These are phyloP conservation scores for Pseudevernia furfuracea DNA, from an alignment of 495 filamentous ascomycete species.

Conservation along the genomic window DNA sequence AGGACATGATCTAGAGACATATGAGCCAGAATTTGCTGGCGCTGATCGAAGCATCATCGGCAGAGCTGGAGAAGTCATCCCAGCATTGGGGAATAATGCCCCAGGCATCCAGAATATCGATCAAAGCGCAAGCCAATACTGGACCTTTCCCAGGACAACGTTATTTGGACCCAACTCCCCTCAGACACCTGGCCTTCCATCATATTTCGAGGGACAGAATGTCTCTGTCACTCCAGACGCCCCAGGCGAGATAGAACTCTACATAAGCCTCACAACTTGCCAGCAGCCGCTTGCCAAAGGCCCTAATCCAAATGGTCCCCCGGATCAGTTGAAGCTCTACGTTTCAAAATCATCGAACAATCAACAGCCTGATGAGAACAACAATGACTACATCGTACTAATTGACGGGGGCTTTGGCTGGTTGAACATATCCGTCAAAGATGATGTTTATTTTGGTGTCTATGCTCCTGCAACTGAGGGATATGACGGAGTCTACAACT, in stretches of 20 bases:
- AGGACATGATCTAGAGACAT: conserved; percentile 22
- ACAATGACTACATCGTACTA: conserved; percentile 33
- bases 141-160: conserved; percentile 42
- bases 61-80: conserved; percentile 43
- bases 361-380: conserved; percentile 56
- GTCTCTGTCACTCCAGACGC: background rate
- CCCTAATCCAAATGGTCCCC: conserved; percentile 22
- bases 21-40: conserved; percentile 52
- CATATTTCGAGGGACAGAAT: conserved; percentile 22
- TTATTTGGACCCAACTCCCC: conserved; percentile 34
- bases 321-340: conserved; percentile 71
- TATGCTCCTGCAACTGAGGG: conserved; percentile 53
- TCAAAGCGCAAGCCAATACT: conserved; percentile 51
- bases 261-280: conserved; percentile 25
- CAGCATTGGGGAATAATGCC: conserved; percentile 56
- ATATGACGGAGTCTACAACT: conserved; percentile 59
- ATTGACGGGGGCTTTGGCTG: conserved; percentile 56
- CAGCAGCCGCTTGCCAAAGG: conserved; percentile 21
- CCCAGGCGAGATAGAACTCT: conserved; percentile 10
- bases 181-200: conserved; percentile 35
- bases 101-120: conserved; percentile 46
- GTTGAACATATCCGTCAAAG: conserved; percentile 44
- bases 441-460: conserved; percentile 67
- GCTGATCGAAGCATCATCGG: conserved; percentile 57
- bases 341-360: conserved; percentile 61